Conservation (phyloP, 768 basidiomycete species). For the Rhodosporidiobolus sp. region DNA sequence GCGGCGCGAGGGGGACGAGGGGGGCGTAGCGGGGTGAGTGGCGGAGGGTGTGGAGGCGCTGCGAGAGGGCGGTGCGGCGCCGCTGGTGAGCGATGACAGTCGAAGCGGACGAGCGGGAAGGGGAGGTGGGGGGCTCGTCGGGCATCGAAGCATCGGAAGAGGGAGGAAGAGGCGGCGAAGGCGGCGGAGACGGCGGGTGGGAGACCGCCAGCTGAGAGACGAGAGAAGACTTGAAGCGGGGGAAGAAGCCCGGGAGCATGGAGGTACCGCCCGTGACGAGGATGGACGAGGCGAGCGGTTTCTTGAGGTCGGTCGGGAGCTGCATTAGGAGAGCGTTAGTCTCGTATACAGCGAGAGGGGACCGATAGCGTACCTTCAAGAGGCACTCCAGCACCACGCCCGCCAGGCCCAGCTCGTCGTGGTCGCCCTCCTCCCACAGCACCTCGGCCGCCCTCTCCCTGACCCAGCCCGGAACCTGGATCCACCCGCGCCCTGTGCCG, state of each 20-base stretch:
- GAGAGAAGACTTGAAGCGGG: constrained; percentile 76
- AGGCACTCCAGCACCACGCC: constrained; percentile 75
- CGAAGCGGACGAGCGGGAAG: neutral
- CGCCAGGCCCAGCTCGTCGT: constrained; percentile 79
- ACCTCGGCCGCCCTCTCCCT: constrained; percentile 86
- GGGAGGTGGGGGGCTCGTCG: neutral
- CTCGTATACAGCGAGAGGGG: too few species aligned
- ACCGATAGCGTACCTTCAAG: constrained; percentile 60
- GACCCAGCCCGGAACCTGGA: constrained; percentile 80
- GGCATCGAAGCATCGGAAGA: neutral
- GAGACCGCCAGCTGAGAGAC: constrained; percentile 57
- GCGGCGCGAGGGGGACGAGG: constrained; percentile 66
- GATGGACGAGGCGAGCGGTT: constrained; percentile 76
- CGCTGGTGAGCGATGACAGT: neutral
- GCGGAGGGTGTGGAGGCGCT: constrained; percentile 28
- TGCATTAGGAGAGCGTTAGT: constrained; percentile 45
- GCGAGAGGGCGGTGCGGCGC: constrained; percentile 17
- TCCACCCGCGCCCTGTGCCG: constrained; percentile 18
- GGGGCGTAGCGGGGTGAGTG: constrained; percentile 64
- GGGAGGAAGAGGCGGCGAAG: constrained; percentile 6
- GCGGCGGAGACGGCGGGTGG: constrained; percentile 26
- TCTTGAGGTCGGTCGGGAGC: constrained; percentile 86
- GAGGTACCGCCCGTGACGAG: constrained; percentile 83
- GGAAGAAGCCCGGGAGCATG: constrained; percentile 88
- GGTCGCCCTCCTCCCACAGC: constrained; percentile 79